Evolutionary conservation across 768 basidiomycete genomes (phyloP).

Genomic region (Chiua virens): DNA sequence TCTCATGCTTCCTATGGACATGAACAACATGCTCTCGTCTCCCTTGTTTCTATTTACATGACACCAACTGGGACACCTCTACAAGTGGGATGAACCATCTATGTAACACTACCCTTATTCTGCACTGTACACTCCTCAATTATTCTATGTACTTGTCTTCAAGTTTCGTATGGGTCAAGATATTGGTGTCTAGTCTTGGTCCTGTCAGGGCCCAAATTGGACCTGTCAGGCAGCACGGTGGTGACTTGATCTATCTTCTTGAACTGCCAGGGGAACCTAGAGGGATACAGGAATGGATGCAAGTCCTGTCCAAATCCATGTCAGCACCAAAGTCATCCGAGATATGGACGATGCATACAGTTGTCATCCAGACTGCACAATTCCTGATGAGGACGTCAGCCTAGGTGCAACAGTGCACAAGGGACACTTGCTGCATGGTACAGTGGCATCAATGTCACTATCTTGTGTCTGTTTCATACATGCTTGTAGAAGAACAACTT

Average conservation of each 20-base stretch:
- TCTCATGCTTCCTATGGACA: constrained; percentile 70
- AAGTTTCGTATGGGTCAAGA: not conserved
- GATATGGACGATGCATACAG: constrained; percentile 49
- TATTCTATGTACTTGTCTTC: not conserved
- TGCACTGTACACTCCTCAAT: constrained; percentile 11
- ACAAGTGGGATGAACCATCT: not conserved
- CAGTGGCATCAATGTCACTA: constrained; percentile 92
- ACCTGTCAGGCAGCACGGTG: constrained; percentile 70
- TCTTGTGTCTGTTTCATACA: constrained; percentile 96
- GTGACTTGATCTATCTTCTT: constrained; percentile 91
- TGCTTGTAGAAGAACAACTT: constrained; percentile 97
- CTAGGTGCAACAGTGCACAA: constrained; percentile 57
- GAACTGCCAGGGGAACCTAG: constrained; percentile 96
- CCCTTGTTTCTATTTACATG: not conserved
- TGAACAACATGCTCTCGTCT: not conserved
- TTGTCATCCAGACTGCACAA: constrained; percentile 97
- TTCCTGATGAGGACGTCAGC: constrained; percentile 51
- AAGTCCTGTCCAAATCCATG: constrained; percentile 59
- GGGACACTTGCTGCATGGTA: constrained; percentile 92
- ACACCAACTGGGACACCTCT: not conserved
- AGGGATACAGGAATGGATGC: constrained; percentile 94
- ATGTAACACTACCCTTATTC: not conserved
- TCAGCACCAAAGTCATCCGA: not conserved
- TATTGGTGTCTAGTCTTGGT: constrained; percentile 38
- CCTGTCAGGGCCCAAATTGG: constrained; percentile 42